Evolutionary conservation across 768 basidiomycete genomes (phyloP), one percentile per base, ranked within the genome.

Genomic region (Gymnopilus junonius): DNA sequence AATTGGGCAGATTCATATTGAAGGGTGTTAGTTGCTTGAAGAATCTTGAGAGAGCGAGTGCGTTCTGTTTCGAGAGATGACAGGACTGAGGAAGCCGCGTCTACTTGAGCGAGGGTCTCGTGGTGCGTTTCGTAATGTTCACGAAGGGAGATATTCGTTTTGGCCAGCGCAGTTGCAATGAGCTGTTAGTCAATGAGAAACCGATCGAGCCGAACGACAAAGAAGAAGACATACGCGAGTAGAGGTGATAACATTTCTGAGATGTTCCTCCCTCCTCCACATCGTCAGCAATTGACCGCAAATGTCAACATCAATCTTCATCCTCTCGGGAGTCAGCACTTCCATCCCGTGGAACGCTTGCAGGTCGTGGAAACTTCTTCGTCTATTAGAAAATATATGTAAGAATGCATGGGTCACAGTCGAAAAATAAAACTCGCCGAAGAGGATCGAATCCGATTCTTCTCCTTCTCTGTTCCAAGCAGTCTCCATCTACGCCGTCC

Each of bases 251-350:
- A 92, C 85, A 69, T 90, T 89, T 58, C 77, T 79, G 35, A 94
- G 77, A 72, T 93, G 91, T 61, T 80, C 78, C 70, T 89, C 87
- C 68, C 92, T 82, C 43, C 92, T 78, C 34, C 77, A 78, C 86
- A 92, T 85, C 66, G 89, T 83, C 21, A 94, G 78, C 50, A 91
- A 72, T 70, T 93, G 89, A 4, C 89, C 90, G 69, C 89, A 89
- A 15, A 94, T 79, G 68, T 90, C 91, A 37, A 93, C 92, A 68
- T 94, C 92, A 42, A 91, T 85, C 54, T 82, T 84, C 90, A 94
- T 91, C 68, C 84, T 80, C 58, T 92, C 89, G 7, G 81, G 64
- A 2, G 82, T 80, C 43, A 92, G 72, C 11, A 88, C 76, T 35
- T 77, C 77, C 62, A 82, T 71, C 51, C 77, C 77, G 39, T 75